Conservation (phyloP, 176 grass and related monocot species). For the Tillandsia leiboldiana region DNA sequence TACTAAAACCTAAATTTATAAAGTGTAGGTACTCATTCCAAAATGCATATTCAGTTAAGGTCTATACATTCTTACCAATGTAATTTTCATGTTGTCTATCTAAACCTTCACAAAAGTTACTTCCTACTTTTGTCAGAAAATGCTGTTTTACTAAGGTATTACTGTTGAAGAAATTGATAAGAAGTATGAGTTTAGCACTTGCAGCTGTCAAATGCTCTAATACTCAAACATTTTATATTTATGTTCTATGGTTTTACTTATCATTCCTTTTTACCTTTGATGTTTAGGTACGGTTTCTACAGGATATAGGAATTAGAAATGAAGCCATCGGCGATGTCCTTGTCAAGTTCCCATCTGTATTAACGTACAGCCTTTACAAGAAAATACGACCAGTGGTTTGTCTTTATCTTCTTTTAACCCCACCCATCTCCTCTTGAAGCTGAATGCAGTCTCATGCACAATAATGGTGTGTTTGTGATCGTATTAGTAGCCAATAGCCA, state of each 20-base stretch:
- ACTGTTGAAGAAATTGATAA: not conserved
- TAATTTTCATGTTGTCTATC: not conserved
- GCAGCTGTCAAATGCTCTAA: not conserved
- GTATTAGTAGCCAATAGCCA: not conserved
- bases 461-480: not conserved
- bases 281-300: constrained; percentile 73
- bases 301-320: constrained; percentile 78
- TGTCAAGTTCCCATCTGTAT: constrained; percentile 63
- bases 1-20: too few relatives aligned
- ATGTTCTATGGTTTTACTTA: not conserved
- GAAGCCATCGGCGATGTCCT: constrained; percentile 70
- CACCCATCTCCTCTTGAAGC: not conserved
- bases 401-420: constrained; percentile 25
- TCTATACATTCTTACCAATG: too few relatives aligned
- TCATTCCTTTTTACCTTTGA: not conserved
- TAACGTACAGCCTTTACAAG: constrained; percentile 83
- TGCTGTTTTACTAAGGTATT: not conserved
- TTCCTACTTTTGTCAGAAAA: not conserved
- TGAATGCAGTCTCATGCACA: not conserved
- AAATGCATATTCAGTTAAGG: too few relatives aligned
- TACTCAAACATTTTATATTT: not conserved
- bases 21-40: too few relatives aligned
- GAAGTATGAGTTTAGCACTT: not conserved
- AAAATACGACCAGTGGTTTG: constrained; percentile 93
- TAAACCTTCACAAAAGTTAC: not conserved